phyloP scores from a whole-genome alignment of 2,329 filamentous ascomycete genomes.

The Hawksworthiomyces lignivorus region DNA sequence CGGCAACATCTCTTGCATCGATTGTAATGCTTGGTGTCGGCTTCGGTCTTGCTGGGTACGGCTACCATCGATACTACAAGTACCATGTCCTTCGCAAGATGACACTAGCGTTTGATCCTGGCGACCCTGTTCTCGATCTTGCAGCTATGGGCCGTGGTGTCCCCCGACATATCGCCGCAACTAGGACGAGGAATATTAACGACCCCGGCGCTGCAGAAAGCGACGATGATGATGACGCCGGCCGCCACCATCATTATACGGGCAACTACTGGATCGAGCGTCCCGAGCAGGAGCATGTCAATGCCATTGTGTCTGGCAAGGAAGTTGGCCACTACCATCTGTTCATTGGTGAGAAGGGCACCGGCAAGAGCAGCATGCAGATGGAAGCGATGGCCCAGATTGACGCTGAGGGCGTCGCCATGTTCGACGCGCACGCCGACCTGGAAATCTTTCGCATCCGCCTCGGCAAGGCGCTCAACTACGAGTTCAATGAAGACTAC shows the following conservation, averaged over 20 bases:
- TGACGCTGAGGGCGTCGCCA: conserved; percentile 79
- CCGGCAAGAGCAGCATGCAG: conserved; percentile 94
- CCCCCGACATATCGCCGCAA: conserved; percentile 29
- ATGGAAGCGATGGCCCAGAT: conserved; percentile 91
- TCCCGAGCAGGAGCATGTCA: conserved; percentile 72
- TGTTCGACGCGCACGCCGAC: conserved; percentile 95
- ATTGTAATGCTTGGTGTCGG: conserved; percentile 62
- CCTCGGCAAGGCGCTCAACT: conserved; percentile 88
- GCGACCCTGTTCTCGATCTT: conserved; percentile 80
- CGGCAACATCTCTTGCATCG: conserved; percentile 67
- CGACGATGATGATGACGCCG: not conserved
- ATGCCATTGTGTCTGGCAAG: conserved; percentile 71
- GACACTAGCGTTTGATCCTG: conserved; percentile 81
- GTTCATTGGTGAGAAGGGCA: conserved; percentile 90
- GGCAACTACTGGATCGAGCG: conserved; percentile 70
- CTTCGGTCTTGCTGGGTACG: conserved; percentile 61
- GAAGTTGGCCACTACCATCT: conserved; percentile 80
- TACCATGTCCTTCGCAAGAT: conserved; percentile 86
- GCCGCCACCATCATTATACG: too few relatives aligned
- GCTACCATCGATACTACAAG: conserved; percentile 83
- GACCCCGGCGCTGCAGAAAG: too few relatives aligned
- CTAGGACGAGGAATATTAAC: too few relatives aligned
- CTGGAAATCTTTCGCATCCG: conserved; percentile 90
- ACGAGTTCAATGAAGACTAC: conserved; percentile 96
- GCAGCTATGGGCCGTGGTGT: conserved; percentile 58